phyloP scores from a whole-genome alignment of 2,329 filamentous ascomycete genomes.

The Teratosphaeria gauchensis region DNA sequence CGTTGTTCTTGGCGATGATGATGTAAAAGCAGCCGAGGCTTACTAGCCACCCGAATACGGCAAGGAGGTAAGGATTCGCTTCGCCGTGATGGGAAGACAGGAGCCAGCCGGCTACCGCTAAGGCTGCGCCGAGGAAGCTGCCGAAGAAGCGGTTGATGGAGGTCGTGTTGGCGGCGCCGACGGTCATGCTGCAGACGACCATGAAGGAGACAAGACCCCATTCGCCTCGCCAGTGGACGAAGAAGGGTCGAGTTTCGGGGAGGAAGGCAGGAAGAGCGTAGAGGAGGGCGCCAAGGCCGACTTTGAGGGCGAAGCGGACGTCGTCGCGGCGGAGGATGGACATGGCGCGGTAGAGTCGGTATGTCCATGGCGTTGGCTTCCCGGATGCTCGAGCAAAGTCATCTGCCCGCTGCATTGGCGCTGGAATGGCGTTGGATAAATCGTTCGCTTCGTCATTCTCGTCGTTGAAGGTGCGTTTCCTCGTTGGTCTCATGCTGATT shows the following conservation, averaged over 20 bases:
- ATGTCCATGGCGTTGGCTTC: slow-evolving; percentile 24
- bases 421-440: slow-evolving; percentile 16
- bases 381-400: slow-evolving; percentile 12
- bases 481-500: not conserved
- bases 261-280: slow-evolving; percentile 88
- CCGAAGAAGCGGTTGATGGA: slow-evolving; percentile 78
- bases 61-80: slow-evolving; percentile 63
- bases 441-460: slow-evolving; percentile 18
- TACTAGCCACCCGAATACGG: slow-evolving; percentile 66
- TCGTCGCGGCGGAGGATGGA: slow-evolving; percentile 54
- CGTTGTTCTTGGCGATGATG: slow-evolving; percentile 73
- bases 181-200: slow-evolving; percentile 96
- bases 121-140: slow-evolving; percentile 69
- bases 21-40: slow-evolving; percentile 85
- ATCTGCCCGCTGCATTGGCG: slow-evolving; percentile 22
- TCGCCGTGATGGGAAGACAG: slow-evolving; percentile 43
- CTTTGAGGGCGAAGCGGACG: slow-evolving; percentile 77
- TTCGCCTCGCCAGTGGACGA: slow-evolving; percentile 84
- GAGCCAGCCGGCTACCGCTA: slow-evolving; percentile 70
- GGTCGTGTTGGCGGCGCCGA: slow-evolving; percentile 90
- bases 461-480: slow-evolving; percentile 6
- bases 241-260: slow-evolving; percentile 64
- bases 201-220: slow-evolving; percentile 96
- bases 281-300: slow-evolving; percentile 77
- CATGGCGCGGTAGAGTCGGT: slow-evolving; percentile 46